Percentiles rank a stretch among this genome's conserved stretches.
Conservation (phyloP, 495 filamentous ascomycete species). For the Tuber aestivum region DNA sequence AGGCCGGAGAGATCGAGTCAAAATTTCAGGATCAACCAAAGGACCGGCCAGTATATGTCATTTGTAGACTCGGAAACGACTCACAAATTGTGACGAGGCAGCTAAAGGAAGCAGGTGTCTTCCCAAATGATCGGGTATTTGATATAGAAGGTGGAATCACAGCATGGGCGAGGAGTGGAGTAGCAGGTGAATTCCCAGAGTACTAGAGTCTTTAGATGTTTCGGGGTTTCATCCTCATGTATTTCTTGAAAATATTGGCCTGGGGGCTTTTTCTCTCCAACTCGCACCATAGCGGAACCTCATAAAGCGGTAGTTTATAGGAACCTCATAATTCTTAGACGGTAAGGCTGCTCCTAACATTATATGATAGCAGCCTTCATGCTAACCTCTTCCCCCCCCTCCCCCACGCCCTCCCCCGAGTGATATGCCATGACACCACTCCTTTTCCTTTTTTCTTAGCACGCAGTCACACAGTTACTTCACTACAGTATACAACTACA, state of each 20-base stretch:
- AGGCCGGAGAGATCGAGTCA: slow-evolving; percentile 2
- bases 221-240: not conserved
- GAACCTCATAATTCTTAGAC: not conserved
- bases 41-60: slow-evolving; percentile 58
- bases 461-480: not conserved
- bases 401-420: not conserved
- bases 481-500: not conserved
- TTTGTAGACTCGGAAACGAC: slow-evolving; percentile 85
- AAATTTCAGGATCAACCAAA: slow-evolving; percentile 4
- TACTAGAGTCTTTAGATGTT: slow-evolving; percentile 43
- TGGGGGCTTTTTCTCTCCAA: not conserved
- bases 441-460: not conserved
- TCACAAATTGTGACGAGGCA: slow-evolving; percentile 71
- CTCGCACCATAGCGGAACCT: not conserved
- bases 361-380: not conserved
- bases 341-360: not conserved
- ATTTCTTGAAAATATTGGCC: not conserved
- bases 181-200: slow-evolving; percentile 67
- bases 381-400: not conserved
- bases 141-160: slow-evolving; percentile 77
- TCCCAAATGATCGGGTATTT: slow-evolving; percentile 55
- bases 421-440: not conserved
- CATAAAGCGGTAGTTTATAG: not conserved
- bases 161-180: slow-evolving; percentile 69
- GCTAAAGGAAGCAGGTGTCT: slow-evolving; percentile 63